Percentiles rank a stretch among this genome's conserved stretches.
These are phyloP conservation scores for Smittium culicis DNA, from an alignment of 371 early-diverging fungal genomes.

Conservation along the genomic window DNA sequence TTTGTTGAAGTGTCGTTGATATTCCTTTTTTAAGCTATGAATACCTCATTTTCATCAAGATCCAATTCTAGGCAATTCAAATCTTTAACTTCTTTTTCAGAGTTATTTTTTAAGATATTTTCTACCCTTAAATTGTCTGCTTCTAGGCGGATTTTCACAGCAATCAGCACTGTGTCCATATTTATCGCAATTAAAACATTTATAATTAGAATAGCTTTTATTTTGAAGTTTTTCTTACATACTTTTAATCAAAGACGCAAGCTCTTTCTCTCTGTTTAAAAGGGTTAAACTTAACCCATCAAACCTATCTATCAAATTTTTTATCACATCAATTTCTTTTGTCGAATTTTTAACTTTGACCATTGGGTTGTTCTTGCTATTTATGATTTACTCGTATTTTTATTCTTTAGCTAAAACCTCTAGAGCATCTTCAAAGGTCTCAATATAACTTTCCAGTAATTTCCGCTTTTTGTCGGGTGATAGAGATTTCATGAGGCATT, in stretches of 20 bases:
- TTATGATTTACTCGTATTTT: neutral
- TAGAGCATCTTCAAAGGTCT: neutral
- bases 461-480: neutral
- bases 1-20: neutral
- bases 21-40: neutral
- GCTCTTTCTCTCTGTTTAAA: neutral
- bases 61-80: neutral
- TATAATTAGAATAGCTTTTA: neutral
- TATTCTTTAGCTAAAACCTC: neutral
- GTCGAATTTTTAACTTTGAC: neutral
- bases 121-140: too few species aligned
- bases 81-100: neutral
- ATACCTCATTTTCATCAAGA: neutral
- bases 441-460: neutral
- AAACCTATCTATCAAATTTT: conserved; percentile 1
- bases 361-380: neutral
- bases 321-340: conserved; percentile 1
- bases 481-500: neutral
- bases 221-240: too few species aligned
- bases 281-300: neutral
- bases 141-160: too few species aligned
- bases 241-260: neutral
- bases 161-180: neutral
- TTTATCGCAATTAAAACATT: neutral
- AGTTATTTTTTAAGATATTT: neutral